Conservation (phyloP, 257 asterid species). For the Solanum ossicruentum region DNA sequence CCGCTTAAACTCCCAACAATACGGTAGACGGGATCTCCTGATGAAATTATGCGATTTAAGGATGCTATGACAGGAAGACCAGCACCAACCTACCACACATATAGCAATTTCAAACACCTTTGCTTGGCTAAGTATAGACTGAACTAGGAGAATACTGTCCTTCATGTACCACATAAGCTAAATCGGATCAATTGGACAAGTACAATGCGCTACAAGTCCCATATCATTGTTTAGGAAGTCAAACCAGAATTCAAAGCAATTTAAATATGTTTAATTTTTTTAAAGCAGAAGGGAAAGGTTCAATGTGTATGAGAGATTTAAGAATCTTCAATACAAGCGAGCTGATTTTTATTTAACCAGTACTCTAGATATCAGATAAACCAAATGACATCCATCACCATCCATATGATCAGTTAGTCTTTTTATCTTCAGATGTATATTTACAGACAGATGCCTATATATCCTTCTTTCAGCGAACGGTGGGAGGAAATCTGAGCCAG, state of each 20-base stretch:
- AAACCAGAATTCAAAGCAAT: neutral
- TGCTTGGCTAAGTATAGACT: neutral
- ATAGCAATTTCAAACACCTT: neutral
- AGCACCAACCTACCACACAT: slow-evolving; percentile 75
- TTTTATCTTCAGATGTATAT: neutral
- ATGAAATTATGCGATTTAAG: slow-evolving; percentile 63
- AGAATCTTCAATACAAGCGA: neutral
- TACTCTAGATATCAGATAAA: neutral
- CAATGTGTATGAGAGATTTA: neutral
- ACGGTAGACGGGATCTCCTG: slow-evolving; percentile 64
- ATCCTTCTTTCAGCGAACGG: neutral
- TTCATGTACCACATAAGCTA: neutral
- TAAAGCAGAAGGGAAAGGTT: neutral
- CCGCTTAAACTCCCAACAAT: slow-evolving; percentile 92
- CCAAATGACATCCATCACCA: neutral
- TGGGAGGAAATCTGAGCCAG: neutral
- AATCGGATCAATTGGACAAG: neutral
- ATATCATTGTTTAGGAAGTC: neutral
- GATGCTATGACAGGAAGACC: slow-evolving; percentile 93
- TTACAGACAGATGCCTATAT: neutral
- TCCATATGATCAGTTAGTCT: neutral
- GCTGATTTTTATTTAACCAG: neutral
- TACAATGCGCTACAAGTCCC: neutral
- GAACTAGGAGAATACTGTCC: neutral
- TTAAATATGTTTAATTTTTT: neutral